These are phyloP conservation scores for Fraxinus albicans DNA, from an alignment of 305 asterid genomes.

Conservation along the genomic window DNA sequence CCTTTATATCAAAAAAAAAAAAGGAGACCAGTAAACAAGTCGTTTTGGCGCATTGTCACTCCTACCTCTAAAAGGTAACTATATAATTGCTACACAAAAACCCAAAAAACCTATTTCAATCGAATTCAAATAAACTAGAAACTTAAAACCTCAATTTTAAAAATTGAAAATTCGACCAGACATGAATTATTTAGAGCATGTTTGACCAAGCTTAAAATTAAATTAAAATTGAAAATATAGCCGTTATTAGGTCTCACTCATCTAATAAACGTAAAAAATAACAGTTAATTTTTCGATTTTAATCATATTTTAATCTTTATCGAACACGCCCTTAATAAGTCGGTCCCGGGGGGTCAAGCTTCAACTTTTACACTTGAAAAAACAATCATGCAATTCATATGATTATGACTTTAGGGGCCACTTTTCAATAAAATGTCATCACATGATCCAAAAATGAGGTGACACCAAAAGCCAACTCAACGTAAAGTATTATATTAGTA, in stretches of 20 bases:
- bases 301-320: too few species aligned
- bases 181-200: background rate
- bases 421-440: constrained; percentile 38
- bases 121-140: too few species aligned
- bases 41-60: background rate
- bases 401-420: constrained; percentile 49
- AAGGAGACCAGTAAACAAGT: too few species aligned
- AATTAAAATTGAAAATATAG: too few species aligned
- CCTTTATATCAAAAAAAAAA: too few species aligned
- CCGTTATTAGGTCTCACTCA: too few species aligned
- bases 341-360: background rate
- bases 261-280: too few species aligned
- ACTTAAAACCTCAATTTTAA: background rate
- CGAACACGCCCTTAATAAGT: background rate
- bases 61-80: background rate
- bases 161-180: too few species aligned
- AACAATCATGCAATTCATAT: constrained; percentile 42
- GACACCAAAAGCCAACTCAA: constrained; percentile 22
- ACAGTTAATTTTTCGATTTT: too few species aligned
- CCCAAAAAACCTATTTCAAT: too few species aligned
- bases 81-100: background rate
- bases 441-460: constrained; percentile 60
- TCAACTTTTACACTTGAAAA: background rate
- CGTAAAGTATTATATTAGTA: background rate
- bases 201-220: too few species aligned